These are phyloP conservation scores for Suillus placidus DNA, from an alignment of 768 basidiomycete species.

Conservation along the genomic window DNA sequence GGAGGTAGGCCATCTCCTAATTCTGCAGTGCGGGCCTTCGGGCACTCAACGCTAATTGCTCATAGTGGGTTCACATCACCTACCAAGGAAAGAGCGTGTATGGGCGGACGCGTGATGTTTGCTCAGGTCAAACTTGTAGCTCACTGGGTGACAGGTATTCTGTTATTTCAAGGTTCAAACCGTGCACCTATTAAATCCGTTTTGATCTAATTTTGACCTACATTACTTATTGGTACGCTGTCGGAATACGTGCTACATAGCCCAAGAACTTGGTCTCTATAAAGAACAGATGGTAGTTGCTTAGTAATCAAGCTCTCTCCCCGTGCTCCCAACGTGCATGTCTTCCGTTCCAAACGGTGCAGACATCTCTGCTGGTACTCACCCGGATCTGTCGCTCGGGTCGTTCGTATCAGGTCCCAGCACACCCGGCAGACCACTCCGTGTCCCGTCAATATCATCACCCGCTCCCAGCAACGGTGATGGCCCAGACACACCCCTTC, in stretches of 20 bases:
- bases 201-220: too few relatives aligned
- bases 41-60: too few relatives aligned
- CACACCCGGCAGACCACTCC: constrained; percentile 48
- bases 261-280: not conserved
- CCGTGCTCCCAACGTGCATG: not conserved
- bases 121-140: too few relatives aligned
- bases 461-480: constrained; percentile 54
- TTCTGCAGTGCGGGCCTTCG: too few relatives aligned
- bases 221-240: too few relatives aligned
- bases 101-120: too few relatives aligned
- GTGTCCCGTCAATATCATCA: constrained; percentile 53
- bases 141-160: too few relatives aligned
- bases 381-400: constrained; percentile 64
- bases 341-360: not conserved
- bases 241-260: not conserved
- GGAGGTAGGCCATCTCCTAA: too few relatives aligned
- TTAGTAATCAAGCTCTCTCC: not conserved
- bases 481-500: constrained; percentile 52
- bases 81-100: too few relatives aligned
- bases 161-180: too few relatives aligned
- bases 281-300: not conserved
- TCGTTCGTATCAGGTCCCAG: constrained; percentile 57
- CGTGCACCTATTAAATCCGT: too few relatives aligned
- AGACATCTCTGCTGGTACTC: constrained; percentile 40
- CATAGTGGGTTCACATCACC: too few relatives aligned